phyloP scores from a whole-genome alignment of 2,329 filamentous ascomycete genomes.

The Penicillium sp. region DNA sequence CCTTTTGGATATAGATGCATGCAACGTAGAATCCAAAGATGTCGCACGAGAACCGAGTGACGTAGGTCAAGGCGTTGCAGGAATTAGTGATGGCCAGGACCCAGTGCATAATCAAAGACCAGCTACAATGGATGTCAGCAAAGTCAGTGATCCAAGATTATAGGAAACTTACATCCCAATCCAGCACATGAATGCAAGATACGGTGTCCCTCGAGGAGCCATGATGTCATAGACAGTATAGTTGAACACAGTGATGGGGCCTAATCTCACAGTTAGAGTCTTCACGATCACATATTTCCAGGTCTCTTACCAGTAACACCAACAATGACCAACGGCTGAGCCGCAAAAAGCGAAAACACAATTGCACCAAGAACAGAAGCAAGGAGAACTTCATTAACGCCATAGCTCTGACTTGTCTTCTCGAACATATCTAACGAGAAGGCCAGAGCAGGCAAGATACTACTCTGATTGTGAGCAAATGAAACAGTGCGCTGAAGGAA shows the following conservation, averaged over 20 bases:
- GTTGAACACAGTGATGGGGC: slow-evolving; percentile 91
- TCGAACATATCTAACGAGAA: slow-evolving; percentile 93
- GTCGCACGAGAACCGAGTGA: slow-evolving; percentile 88
- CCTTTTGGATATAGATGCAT: slow-evolving; percentile 88
- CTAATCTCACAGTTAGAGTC: slow-evolving; percentile 33
- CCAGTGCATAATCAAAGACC: slow-evolving; percentile 83
- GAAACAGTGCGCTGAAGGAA: neutral
- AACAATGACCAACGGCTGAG: slow-evolving; percentile 85
- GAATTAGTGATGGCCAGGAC: slow-evolving; percentile 78
- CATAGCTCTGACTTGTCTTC: slow-evolving; percentile 79
- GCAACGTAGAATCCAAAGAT: slow-evolving; percentile 94
- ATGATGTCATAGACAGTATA: slow-evolving; percentile 94
- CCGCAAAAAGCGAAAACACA: slow-evolving; percentile 75
- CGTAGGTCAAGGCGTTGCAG: slow-evolving; percentile 83
- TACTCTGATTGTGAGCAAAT: slow-evolving; percentile 35
- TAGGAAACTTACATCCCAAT: slow-evolving; percentile 64
- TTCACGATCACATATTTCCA: neutral
- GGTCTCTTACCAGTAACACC: slow-evolving; percentile 67
- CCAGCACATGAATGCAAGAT: slow-evolving; percentile 88
- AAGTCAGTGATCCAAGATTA: neutral
- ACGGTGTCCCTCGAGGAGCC: slow-evolving; percentile 70
- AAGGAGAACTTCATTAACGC: slow-evolving; percentile 87
- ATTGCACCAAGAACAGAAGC: slow-evolving; percentile 78
- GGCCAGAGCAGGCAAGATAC: slow-evolving; percentile 80
- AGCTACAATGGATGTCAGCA: slow-evolving; percentile 48